Conservation (phyloP, 495 filamentous ascomycete species). For the Aspergillus panamensis region DNA sequence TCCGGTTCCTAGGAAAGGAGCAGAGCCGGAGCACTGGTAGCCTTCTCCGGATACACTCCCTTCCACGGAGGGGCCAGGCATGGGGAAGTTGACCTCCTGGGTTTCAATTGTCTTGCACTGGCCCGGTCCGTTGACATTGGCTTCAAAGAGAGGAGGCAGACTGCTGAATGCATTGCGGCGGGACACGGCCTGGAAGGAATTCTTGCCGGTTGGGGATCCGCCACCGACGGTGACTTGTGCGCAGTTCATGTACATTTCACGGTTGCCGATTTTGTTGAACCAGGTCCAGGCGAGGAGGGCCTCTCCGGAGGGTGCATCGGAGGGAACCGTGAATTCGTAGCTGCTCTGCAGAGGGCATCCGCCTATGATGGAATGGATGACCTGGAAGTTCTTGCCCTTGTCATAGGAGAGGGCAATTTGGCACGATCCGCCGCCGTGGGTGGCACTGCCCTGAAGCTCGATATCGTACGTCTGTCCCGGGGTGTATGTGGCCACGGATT, state of each 20-base stretch:
- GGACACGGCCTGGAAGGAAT: conserved; percentile 7
- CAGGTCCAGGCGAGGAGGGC: conserved; percentile 81
- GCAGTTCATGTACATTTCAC: conserved; percentile 97
- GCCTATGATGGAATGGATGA: conserved; percentile 80
- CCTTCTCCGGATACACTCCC: conserved; percentile 33
- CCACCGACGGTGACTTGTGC: conserved; percentile 65
- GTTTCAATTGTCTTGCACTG: conserved; percentile 49
- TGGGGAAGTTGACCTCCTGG: conserved; percentile 57
- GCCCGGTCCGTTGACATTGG: conserved; percentile 61
- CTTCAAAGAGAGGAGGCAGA: conserved; percentile 70
- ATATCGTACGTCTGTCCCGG: conserved; percentile 41
- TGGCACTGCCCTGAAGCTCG: conserved; percentile 50
- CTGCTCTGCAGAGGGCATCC: conserved; percentile 63
- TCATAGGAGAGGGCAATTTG: conserved; percentile 83
- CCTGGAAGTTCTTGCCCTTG: conserved; percentile 63
- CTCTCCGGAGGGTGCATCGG: conserved; percentile 42
- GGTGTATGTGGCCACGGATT: conserved; percentile 43
- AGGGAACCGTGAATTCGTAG: conserved; percentile 49
- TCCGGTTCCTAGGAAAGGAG: conserved; percentile 22
- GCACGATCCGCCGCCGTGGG: conserved; percentile 84
- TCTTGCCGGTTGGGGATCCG: conserved; percentile 31
- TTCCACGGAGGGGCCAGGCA: conserved; percentile 62
- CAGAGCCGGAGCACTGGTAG: conserved; percentile 29
- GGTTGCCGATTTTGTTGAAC: conserved; percentile 86
- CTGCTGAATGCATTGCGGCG: conserved; percentile 41